A percentile compares a stretch with the other conserved stretches of the same genome.
Conservation (phyloP, 805 yeast species). For the Pichia paraexigua region DNA sequence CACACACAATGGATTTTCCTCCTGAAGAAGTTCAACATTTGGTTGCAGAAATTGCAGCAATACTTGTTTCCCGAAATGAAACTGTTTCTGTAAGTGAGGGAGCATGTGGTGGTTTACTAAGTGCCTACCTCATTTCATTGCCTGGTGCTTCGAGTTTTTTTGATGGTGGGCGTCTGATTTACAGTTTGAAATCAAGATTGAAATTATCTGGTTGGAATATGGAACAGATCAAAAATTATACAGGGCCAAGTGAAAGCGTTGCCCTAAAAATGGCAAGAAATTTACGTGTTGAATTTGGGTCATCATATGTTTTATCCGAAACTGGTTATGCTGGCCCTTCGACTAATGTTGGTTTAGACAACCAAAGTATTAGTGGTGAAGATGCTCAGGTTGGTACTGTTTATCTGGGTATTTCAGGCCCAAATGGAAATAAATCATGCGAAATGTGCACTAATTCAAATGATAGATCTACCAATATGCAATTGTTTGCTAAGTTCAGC, state of each 20-base stretch:
- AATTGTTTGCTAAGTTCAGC: constrained; percentile 61
- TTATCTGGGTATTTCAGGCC: constrained; percentile 64
- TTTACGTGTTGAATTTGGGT: constrained; percentile 70
- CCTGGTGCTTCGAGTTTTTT: constrained; percentile 83
- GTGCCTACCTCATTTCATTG: constrained; percentile 71
- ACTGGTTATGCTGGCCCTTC: constrained; percentile 86
- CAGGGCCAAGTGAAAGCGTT: constrained; percentile 75
- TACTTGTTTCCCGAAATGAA: constrained; percentile 44
- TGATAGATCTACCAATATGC: constrained; percentile 67
- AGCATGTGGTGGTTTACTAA: constrained; percentile 82
- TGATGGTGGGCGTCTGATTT: constrained; percentile 77
- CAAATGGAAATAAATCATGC: constrained; percentile 44
- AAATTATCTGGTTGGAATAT: constrained; percentile 74
- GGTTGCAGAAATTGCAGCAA: constrained; percentile 50
- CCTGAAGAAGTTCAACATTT: constrained; percentile 44
- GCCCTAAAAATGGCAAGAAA: constrained; percentile 73
- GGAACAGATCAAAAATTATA: constrained; percentile 59
- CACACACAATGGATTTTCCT: constrained; percentile 43
- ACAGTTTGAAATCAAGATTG: constrained; percentile 66
- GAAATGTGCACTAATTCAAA: constrained; percentile 35
- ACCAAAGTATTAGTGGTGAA: constrained; percentile 21
- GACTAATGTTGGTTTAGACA: constrained; percentile 30
- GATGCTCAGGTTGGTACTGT: constrained; percentile 53
- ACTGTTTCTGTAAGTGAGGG: constrained; percentile 80
- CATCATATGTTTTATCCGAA: constrained; percentile 75